Percentiles rank a stretch among this genome's conserved stretches.
Conservation (phyloP, 176 grass and related monocot genomes). For the Cocos nucifera region DNA sequence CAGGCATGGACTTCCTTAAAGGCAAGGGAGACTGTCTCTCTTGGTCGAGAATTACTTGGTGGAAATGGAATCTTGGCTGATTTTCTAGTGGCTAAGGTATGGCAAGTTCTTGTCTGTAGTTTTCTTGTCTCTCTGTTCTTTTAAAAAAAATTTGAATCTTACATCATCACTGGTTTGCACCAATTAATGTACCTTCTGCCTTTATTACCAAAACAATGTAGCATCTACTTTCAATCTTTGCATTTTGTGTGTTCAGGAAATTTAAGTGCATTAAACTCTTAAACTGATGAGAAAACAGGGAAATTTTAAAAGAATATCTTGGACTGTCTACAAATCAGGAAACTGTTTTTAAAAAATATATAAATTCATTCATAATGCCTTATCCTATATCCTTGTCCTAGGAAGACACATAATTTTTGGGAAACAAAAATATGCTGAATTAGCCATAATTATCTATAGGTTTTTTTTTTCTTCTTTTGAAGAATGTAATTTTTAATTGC, state of each 20-base stretch:
- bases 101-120: neutral
- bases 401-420: too few relatives aligned
- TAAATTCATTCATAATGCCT: too few relatives aligned
- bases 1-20: slow-evolving; percentile 61
- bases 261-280: neutral
- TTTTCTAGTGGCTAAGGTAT: slow-evolving; percentile 81
- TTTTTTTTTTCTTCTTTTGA: too few relatives aligned
- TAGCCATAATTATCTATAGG: too few relatives aligned
- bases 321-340: neutral
- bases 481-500: too few relatives aligned
- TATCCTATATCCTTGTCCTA: too few relatives aligned
- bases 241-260: neutral
- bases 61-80: slow-evolving; percentile 75
- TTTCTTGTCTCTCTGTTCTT: neutral
- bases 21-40: slow-evolving; percentile 49
- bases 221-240: neutral
- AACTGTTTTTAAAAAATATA: neutral
- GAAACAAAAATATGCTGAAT: too few relatives aligned
- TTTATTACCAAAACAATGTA: too few relatives aligned
- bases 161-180: neutral
- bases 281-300: neutral
- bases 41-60: slow-evolving; percentile 59
- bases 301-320: neutral
- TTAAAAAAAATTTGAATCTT: neutral
- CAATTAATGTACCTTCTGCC: neutral